phyloP scores from a whole-genome alignment of 352 stramenopile species.

The Phytophthora pistaciae region DNA sequence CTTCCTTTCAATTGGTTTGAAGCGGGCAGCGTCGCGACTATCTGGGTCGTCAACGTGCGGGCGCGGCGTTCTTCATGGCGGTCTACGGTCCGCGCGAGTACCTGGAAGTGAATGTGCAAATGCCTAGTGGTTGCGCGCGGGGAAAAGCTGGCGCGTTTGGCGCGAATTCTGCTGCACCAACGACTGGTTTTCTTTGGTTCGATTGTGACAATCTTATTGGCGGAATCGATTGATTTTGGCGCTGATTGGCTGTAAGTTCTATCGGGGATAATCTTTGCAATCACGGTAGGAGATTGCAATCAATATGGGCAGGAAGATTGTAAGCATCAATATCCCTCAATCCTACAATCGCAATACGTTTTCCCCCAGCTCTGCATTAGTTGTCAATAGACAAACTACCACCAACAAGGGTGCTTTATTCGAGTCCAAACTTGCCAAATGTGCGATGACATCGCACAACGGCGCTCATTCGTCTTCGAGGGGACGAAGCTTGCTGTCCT shows the following conservation, averaged over 20 bases:
- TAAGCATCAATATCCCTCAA: too few relatives aligned
- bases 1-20: conserved; percentile 2
- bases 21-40: background rate
- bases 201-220: background rate
- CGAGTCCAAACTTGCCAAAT: too few relatives aligned
- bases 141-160: background rate
- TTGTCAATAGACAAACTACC: too few relatives aligned
- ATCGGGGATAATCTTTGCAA: background rate
- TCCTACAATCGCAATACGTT: too few relatives aligned
- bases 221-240: background rate
- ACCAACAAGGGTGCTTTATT: too few relatives aligned
- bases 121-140: background rate
- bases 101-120: background rate
- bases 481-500: too few relatives aligned
- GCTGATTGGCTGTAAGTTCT: background rate
- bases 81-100: background rate
- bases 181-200: background rate
- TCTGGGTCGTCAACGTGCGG: background rate
- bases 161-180: background rate
- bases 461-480: too few relatives aligned
- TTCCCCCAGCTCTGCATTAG: too few relatives aligned
- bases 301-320: too few relatives aligned
- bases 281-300: background rate
- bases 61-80: conserved; percentile 1
- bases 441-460: too few relatives aligned